Evolutionary conservation across 768 basidiomycete species (phyloP).

Genomic region (Boletus subparvulus): DNA sequence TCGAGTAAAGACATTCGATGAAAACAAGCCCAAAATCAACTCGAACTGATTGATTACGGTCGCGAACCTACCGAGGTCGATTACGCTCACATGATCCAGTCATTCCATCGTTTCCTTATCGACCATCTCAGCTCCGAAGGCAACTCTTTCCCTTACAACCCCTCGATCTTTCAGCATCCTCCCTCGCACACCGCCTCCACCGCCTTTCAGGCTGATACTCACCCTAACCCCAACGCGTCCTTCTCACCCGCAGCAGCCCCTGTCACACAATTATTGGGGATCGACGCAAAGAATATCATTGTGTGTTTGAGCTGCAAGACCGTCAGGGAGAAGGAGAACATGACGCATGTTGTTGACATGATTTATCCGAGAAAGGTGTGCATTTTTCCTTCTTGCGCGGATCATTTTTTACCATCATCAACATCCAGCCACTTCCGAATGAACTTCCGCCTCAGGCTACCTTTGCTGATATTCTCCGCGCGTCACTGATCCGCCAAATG

Average conservation of each 20-base stretch:
- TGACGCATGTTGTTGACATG: constrained; percentile 84
- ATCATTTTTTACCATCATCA: background rate
- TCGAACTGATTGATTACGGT: constrained; percentile 88
- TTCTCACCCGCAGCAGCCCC: constrained; percentile 54
- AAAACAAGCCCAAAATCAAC: constrained; percentile 56
- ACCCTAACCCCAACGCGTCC: constrained; percentile 9
- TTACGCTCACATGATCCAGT: constrained; percentile 86
- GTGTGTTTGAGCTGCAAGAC: constrained; percentile 76
- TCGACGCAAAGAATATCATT: constrained; percentile 74
- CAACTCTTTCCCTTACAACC: constrained; percentile 55
- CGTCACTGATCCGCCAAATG: constrained; percentile 18
- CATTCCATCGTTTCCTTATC: constrained; percentile 88
- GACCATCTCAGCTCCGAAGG: constrained; percentile 51
- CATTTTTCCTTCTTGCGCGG: background rate
- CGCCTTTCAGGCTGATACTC: constrained; percentile 21
- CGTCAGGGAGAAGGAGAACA: constrained; percentile 32
- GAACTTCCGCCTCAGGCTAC: constrained; percentile 30
- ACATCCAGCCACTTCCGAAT: constrained; percentile 34
- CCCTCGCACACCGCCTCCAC: constrained; percentile 2
- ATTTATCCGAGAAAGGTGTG: constrained; percentile 81
- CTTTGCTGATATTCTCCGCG: too few species aligned
- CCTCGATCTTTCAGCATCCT: constrained; percentile 43
- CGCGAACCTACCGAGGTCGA: constrained; percentile 67
- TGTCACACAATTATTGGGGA: constrained; percentile 76
- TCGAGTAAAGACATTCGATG: background rate